Evolutionary conservation across 2,329 filamentous ascomycete genomes (phyloP), one percentile per base, ranked within the genome.

Genomic region (Lizonia empirigonia): DNA sequence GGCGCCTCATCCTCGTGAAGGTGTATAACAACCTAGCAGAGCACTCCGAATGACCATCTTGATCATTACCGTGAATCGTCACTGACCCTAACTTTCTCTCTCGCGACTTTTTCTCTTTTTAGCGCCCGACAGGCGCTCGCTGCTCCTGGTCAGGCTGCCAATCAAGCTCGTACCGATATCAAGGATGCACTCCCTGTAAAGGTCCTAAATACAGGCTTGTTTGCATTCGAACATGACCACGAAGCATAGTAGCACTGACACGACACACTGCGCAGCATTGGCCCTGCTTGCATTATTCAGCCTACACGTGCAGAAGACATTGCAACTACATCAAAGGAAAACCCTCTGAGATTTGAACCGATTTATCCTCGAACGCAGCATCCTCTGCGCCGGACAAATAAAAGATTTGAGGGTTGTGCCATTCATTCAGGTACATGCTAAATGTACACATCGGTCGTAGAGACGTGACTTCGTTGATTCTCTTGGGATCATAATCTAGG

Each of bases 281-380:
- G 60, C 13, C 64, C 65, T 16, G 63, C 59, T 37, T 70, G 65
- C 24, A 59, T 68, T 3, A 50, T 66, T 13, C 62, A 64, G 23
- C 67, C 64, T 12, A 51, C 33, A 8, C 57, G 56, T 41, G 54
- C 65, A 22, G 44, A 65, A 26, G 65, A 69, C 44, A 53, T 69
- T 3, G 53, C 62, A 15, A 53, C 49, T n/a, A 60, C 56, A 7
- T 48, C 69, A 19, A 65, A 62, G 12, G n/a, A n/a, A n/a, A n/a
- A n/a, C n/a, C n/a, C n/a, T n/a, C n/a, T n/a, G n/a, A n/a, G n/a
- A n/a, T n/a, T n/a, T n/a, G n/a, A n/a, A n/a, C n/a, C n/a, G n/a
- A n/a, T n/a, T n/a, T n/a, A n/a, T n/a, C n/a, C n/a, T n/a, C n/a
- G n/a, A n/a, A n/a, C n/a, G n/a, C n/a, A n/a, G n/a, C n/a, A n/a